Evolutionary conservation across 352 stramenopile species (phyloP), one percentile per base, ranked within the genome.

Genomic region (Phytopythium aichiense): DNA sequence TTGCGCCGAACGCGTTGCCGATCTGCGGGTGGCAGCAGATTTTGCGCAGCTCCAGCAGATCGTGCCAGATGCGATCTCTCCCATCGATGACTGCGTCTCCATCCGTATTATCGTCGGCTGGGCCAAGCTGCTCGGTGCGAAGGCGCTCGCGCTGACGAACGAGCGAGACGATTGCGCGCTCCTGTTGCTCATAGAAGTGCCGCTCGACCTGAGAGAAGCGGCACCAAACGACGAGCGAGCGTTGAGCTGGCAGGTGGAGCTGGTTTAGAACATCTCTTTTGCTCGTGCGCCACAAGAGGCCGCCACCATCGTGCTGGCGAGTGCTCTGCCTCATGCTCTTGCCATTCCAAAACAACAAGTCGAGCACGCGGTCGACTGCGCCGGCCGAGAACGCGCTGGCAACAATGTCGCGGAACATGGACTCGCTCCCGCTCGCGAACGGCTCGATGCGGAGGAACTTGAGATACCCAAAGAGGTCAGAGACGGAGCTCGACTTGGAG

Each of bases 11-110:
- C 25, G 70, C 68, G 18, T 74, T 75, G 9, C 85, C 84, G 18
- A 98, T 81, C 67, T 97, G 90, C 8, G 92, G 93, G 71, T 98
- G 93, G 49, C 91, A 98, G 61, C 93, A 98, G 5, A 96, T 82
- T 64, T 97, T 91, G 16, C 92, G 83, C 37, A 98, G 71, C 38
- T 84, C 65, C 22, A 97, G 73, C 11, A 98, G 58, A 20, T 85
- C 80, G 33, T 82, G 66, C 69, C 81, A 84, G 28, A 97, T 62
- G 7, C 45, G 60, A 40, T 84, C 75, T 25, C 72, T 67, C 20
- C 75, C 70, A 20, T 69, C 67, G 56, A 73, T 72, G 16, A 79
- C 54, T 15, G 76, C 61, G 37, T 61, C 65, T 20, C 61, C 46
- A 46, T n/a, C 56, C 4, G 63, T n/a, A 33, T 45, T 22, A 42